Evolutionary conservation across 306 rosid genomes (phyloP), one percentile per base, ranked within the genome.

Genomic region (Biancaea sappan): DNA sequence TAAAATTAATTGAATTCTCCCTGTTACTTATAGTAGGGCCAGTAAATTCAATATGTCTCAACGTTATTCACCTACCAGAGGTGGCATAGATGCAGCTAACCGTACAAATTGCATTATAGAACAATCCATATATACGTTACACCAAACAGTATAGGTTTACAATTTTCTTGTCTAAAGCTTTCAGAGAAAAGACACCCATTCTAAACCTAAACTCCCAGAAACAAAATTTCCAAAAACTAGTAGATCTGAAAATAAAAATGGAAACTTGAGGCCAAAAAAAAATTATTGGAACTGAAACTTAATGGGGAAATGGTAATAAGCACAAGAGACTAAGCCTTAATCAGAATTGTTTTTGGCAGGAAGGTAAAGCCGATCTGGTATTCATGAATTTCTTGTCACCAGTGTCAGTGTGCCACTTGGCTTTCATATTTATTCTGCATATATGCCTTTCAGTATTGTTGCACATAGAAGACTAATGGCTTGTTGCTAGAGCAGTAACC

Each of bases 401-500:
- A 62, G 4, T 8, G 61, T 25, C 3, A 1, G 66, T 66, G 77
- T 8, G 6, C 44, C 66, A 46, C 53, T 41, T 60, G 3, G 4
- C n/a, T 8, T 12, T 54, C 68, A 24, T 69, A 59, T 58, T 71
- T 34, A 24, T 69, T 46, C 54, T 43, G 44, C 69, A 53, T 31
- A 11, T 7, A 5, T 31, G 44, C 60, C 61, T 40, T 57, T 19
- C 34, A n/a, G 43, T 22, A 19, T 43, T 57, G 32, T 15, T 57
- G 71, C 75, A 73, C 40, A 47, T 28, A 40, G 29, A 38, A 61
- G 8, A 44, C 58, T 51, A 81, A 40, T 84, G 87, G 77, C 84
- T 84, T 43, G 87, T 76, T 35, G 84, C 87, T 62, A 84, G 80
- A 47, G 87, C 87, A 72, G 87, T 84, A 46, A 84, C 87, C 72